Conservation (phyloP, 345 rosid genomes). For the Eucalyptus grandis region DNA sequence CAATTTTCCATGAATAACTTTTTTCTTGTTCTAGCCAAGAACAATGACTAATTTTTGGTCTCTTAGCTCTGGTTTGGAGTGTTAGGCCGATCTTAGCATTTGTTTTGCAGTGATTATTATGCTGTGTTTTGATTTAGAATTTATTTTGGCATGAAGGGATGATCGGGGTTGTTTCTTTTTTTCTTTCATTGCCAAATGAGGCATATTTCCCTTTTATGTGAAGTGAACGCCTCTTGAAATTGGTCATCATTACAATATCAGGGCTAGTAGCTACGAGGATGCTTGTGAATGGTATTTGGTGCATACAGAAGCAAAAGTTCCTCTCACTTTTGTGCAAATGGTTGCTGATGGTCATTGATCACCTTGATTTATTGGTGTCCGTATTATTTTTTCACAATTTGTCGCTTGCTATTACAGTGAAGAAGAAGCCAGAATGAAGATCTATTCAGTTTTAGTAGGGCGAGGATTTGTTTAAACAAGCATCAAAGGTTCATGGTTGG, state of each 20-base stretch:
- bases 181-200: background rate
- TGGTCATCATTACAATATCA: too few relatives aligned
- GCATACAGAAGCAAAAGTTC: background rate
- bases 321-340: background rate
- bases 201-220: background rate
- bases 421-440: constrained; percentile 89
- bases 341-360: background rate
- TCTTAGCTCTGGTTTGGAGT: background rate
- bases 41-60: too few relatives aligned
- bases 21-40: too few relatives aligned
- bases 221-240: background rate
- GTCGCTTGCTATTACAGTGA: constrained; percentile 20
- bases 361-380: background rate
- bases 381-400: background rate
- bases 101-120: background rate
- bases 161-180: background rate
- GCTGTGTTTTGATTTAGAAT: background rate
- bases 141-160: background rate
- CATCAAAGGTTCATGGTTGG: background rate
- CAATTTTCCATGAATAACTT: too few relatives aligned
- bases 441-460: constrained; percentile 71
- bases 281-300: background rate
- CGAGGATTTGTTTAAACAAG: background rate
- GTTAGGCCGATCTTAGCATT: background rate
- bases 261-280: background rate